Evolutionary conservation across 495 filamentous ascomycete species (phyloP).

Genomic region (Aspergillus funiculosus): DNA sequence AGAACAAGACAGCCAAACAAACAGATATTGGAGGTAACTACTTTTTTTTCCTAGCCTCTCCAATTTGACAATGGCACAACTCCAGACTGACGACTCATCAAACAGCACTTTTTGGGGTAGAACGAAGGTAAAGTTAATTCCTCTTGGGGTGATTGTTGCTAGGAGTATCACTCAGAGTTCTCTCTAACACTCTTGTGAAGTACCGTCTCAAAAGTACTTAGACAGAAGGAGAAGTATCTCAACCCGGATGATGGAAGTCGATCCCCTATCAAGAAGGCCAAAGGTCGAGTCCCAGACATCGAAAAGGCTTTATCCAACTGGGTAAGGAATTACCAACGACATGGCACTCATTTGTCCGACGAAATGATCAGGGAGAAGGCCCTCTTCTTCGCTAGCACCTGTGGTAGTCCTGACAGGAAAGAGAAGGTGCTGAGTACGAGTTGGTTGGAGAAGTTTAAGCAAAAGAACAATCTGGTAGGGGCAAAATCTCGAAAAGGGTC

Average conservation of each 20-base stretch:
- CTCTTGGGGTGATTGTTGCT: not conserved
- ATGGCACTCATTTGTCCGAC: constrained; percentile 72
- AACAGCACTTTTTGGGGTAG: constrained; percentile 86
- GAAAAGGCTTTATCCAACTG: constrained; percentile 91
- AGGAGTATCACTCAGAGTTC: not conserved
- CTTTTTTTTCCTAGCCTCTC: not conserved
- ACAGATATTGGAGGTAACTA: constrained; percentile 89
- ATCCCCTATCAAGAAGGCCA: constrained; percentile 82
- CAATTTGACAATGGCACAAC: constrained; percentile 3
- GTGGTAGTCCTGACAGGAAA: constrained; percentile 68
- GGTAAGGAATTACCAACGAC: constrained; percentile 72
- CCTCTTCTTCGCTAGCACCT: constrained; percentile 72
- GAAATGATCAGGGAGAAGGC: constrained; percentile 84
- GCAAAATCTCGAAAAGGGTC: constrained; percentile 67
- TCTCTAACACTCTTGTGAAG: constrained; percentile 46
- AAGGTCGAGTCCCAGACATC: constrained; percentile 91
- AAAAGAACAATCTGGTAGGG: constrained; percentile 73
- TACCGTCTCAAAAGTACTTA: constrained; percentile 95
- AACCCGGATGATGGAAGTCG: constrained; percentile 78
- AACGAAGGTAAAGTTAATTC: constrained; percentile 71
- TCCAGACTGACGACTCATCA: constrained; percentile 22
- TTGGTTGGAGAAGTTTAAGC: constrained; percentile 97
- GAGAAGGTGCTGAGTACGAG: constrained; percentile 65
- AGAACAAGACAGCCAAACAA: constrained; percentile 92
- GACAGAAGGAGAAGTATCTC: constrained; percentile 95